Percentiles rank a stretch among this genome's conserved stretches.
These are phyloP conservation scores for Heliamphora pulchella DNA, from an alignment of 179 eudicot genomes.

Conservation along the genomic window DNA sequence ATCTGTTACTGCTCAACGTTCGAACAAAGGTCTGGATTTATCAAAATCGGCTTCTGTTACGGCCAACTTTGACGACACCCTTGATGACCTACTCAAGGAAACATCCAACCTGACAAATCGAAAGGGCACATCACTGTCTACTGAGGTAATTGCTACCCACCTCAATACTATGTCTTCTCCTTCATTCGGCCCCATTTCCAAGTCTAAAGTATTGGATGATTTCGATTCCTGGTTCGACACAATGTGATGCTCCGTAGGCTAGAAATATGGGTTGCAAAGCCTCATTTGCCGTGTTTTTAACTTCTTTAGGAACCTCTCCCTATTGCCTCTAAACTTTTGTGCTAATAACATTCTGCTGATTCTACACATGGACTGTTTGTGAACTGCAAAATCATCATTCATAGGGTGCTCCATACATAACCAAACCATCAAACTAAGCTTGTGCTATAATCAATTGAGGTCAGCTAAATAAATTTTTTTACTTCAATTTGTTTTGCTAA, in stretches of 20 bases:
- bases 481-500: no score
- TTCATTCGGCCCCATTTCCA: slow-evolving; percentile 27
- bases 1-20: slow-evolving; percentile 16
- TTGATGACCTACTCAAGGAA: slow-evolving; percentile 56
- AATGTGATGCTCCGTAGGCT: slow-evolving; percentile 23
- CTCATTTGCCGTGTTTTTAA: not conserved
- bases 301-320: not conserved
- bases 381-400: no score
- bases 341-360: no score
- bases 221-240: slow-evolving; percentile 78
- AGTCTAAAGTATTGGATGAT: slow-evolving; percentile 53
- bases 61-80: slow-evolving; percentile 38
- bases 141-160: slow-evolving; percentile 18
- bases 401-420: no score
- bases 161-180: slow-evolving; percentile 19
- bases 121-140: slow-evolving; percentile 13
- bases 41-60: slow-evolving; percentile 18
- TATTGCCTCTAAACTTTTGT: not conserved
- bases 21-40: slow-evolving; percentile 16
- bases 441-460: no score
- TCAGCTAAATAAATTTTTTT: no score
- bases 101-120: slow-evolving; percentile 27
- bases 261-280: not conserved
- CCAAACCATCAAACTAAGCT: no score
- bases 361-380: no score